These are phyloP conservation scores for Carex myosuroides DNA, from an alignment of 176 grass and related monocot genomes.

Conservation along the genomic window DNA sequence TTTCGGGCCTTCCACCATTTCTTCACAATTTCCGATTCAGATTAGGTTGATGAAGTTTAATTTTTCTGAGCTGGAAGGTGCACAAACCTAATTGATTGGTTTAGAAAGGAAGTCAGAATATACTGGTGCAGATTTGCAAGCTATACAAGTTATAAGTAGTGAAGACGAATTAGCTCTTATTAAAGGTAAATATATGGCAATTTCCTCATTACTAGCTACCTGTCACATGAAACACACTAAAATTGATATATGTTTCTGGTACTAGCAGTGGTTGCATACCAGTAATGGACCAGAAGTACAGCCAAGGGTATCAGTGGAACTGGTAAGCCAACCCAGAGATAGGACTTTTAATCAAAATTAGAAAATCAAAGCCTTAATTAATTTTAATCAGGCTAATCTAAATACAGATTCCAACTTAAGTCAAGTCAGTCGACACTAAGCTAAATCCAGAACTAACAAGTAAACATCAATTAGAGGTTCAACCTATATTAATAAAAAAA, in stretches of 20 bases:
- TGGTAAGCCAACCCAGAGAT: not conserved
- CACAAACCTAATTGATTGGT: not conserved
- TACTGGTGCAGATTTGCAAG: not conserved
- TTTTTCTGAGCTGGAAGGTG: not conserved
- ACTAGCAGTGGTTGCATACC: not conserved
- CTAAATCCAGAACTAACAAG: not conserved
- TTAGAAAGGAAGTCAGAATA: not conserved
- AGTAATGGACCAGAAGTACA: not conserved
- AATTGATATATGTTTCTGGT: not conserved
- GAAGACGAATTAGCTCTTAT: not conserved
- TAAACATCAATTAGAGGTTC: not conserved
- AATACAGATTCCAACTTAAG: not conserved
- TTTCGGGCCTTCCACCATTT: slow-evolving; percentile 34
- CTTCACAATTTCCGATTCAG: not conserved
- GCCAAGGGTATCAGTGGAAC: not conserved
- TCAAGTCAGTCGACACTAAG: not conserved
- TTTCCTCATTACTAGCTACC: not conserved
- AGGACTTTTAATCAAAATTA: slow-evolving; percentile 2
- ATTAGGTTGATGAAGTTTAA: not conserved
- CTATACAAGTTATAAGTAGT: not conserved
- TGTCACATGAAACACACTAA: not conserved
- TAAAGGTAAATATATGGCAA: not conserved
- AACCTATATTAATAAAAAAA: not conserved
- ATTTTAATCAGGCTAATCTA: not conserved
- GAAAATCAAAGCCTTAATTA: not conserved